Evolutionary conservation across 2,329 filamentous ascomycete genomes (phyloP), one percentile per base, ranked within the genome.

Genomic region (Chaetomium sp.): DNA sequence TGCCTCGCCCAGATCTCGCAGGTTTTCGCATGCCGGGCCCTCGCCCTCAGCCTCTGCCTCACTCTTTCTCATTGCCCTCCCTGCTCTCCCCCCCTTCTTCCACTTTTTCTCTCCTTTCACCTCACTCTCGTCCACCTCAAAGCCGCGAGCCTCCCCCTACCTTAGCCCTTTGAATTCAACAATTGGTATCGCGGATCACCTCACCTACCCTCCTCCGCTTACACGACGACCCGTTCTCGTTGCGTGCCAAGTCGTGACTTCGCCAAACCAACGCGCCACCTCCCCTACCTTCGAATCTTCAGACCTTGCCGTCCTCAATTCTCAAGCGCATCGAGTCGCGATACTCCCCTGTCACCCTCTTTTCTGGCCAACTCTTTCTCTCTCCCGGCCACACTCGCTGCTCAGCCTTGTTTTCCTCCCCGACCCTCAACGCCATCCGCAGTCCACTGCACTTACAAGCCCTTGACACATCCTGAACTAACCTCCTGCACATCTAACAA

Each of bases 101-200:
- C 72, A 70, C 63, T 67, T 33, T 64, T 64, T 65, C 70, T 68
- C 70, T 71, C 72, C 70, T 73, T 73, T 33, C 42, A 47, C 57
- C 58, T 55, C 53, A 38, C 59, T 35, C 45, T 53, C 50, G 29
- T 62, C 35, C 66, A 51, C 21, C 33, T 50, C 50, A 25, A 58
- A 59, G 55, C 58, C 50, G 23, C 51, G 35, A 49, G 50, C 51
- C 51, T 35, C 27, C 27, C 13, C 25, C 53, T 47, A 2, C 42
- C 23, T 60, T 31, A 49, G 31, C 13, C 50, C 12, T 4, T 50
- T 55, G 33, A 25, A 23, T 31, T 49, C 42, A 27, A 49, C 62
- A 35, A 50, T 60, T 42, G 33, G 57, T 25, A 31, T 62, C 56
- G 42, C 29, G 23, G n/a, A 42, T 38, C 25, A 16, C 54, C 29